Evolutionary conservation across 495 filamentous ascomycete species (phyloP), one percentile per base, ranked within the genome.

Genomic region (Penicillium malachiteum): DNA sequence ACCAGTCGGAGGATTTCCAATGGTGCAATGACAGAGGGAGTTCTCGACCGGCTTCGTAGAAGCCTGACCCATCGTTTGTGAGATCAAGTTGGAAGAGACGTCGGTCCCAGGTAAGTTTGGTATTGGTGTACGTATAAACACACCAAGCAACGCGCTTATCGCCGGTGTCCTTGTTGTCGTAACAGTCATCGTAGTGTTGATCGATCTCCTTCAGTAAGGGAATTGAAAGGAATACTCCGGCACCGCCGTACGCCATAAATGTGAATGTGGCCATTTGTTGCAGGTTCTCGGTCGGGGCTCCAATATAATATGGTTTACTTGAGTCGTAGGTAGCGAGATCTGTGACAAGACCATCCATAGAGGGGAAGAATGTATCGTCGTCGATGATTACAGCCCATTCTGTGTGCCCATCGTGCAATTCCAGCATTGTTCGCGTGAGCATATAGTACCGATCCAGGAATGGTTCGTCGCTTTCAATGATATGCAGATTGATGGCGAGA

Each of bases 331-430:
- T 44, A 3, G 34, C 18, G 0, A 81, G 61, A 32, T 58, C 67
- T 4, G 59, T 34, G 13, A 74, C 53, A 0, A 82, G 64, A 18
- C 64, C 54, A 7, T 52, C 58, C 51, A 79, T 62, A 13, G 65
- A 72, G 0, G 75, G 71, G 57, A 81, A 78, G 58, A 82, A 82
- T 13, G 83, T 84, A 64, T 85, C 83, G 65, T 85, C 83, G 62
- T 85, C 82, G 33, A 84, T 64, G 12, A 85, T 66, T 35, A 68
- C 76, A 13, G 78, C 63, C 81, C 81, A 85, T 38, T 71, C 53
- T 0, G 77, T 81, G 0, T 68, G 49, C 5, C 68, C 59, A 13
- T 65, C 65, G 0, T 69, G 54, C 44, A 66, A 42, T 13, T 70
- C 59, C 34, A 75, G 64, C 18, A 84, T 64, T 14, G 73, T 62